A percentile compares a stretch with the other conserved stretches of the same genome.
Conservation (phyloP, 1,284 basidiomycete genomes). For the Taiwanofungus camphoratus region DNA sequence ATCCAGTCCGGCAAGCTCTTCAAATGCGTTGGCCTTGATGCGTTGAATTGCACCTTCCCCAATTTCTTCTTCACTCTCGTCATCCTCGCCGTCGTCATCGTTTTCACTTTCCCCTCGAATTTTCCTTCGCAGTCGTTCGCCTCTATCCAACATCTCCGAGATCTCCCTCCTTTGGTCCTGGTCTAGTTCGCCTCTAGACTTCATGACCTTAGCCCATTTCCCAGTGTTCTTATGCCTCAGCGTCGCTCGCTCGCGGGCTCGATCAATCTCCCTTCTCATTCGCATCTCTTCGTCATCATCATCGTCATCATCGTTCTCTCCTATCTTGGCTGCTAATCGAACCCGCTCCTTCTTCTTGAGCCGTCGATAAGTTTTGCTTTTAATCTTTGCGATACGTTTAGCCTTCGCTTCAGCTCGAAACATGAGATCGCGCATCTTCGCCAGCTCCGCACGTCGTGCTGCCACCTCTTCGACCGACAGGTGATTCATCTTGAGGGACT, state of each 20-base stretch:
- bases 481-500: constrained; percentile 79
- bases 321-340: constrained; percentile 47
- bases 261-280: constrained; percentile 70
- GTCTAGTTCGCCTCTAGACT: constrained; percentile 55
- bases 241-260: constrained; percentile 84
- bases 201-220: constrained; percentile 75
- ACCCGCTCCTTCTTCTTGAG: constrained; percentile 78
- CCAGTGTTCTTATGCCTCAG: constrained; percentile 79
- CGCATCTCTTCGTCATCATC: constrained; percentile 52
- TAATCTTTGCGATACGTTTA: constrained; percentile 91
- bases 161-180: constrained; percentile 68
- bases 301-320: constrained; percentile 38
- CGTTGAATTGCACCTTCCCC: constrained; percentile 39
- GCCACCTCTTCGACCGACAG: constrained; percentile 82
- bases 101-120: constrained; percentile 56
- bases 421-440: constrained; percentile 88
- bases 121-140: constrained; percentile 65
- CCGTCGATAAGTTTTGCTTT: constrained; percentile 89
- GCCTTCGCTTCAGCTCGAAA: constrained; percentile 93
- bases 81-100: constrained; percentile 42
- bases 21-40: constrained; percentile 65
- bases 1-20: constrained; percentile 58
- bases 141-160: constrained; percentile 72
- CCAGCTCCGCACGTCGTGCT: constrained; percentile 74
- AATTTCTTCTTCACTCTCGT: constrained; percentile 37